A percentile compares a stretch with the other conserved stretches of the same genome.
phyloP scores from a whole-genome alignment of 306 rosid genomes.

The Betula pendula region DNA sequence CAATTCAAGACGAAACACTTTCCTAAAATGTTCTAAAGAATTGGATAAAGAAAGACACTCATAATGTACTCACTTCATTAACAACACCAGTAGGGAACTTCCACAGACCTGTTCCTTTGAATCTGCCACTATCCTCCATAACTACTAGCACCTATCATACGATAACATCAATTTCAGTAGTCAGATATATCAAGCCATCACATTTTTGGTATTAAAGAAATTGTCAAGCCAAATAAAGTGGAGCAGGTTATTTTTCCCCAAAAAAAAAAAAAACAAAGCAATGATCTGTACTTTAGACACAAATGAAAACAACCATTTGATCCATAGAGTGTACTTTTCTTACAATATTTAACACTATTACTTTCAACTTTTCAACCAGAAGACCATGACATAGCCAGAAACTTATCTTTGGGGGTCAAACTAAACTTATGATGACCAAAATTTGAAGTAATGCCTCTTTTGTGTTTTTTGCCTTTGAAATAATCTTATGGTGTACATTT shows the following conservation, averaged over 20 bases:
- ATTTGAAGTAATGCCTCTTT: too few relatives aligned
- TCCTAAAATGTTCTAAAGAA: not conserved
- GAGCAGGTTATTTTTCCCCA: not conserved
- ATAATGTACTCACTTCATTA: constrained; percentile 54
- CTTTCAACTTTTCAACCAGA: too few relatives aligned
- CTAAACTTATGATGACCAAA: too few relatives aligned
- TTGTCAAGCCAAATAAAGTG: not conserved
- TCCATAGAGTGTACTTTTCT: too few relatives aligned
- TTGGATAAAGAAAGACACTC: not conserved
- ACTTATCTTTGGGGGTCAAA: too few relatives aligned
- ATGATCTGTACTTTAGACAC: too few relatives aligned
- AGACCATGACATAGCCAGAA: too few relatives aligned
- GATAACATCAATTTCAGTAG: constrained; percentile 18
- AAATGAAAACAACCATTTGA: too few relatives aligned
- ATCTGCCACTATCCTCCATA: constrained; percentile 64
- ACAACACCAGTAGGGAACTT: constrained; percentile 86
- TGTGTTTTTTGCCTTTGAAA: too few relatives aligned
- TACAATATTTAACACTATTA: too few relatives aligned
- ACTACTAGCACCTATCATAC: constrained; percentile 71
- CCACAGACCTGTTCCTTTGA: constrained; percentile 70
- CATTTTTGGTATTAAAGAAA: not conserved
- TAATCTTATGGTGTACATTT: too few relatives aligned
- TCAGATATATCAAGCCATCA: constrained; percentile 1
- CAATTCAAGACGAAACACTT: not conserved
- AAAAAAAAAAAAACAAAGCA: too few relatives aligned